Conservation (phyloP, 1,284 basidiomycete species). For the Cryptococcus hybrid region DNA sequence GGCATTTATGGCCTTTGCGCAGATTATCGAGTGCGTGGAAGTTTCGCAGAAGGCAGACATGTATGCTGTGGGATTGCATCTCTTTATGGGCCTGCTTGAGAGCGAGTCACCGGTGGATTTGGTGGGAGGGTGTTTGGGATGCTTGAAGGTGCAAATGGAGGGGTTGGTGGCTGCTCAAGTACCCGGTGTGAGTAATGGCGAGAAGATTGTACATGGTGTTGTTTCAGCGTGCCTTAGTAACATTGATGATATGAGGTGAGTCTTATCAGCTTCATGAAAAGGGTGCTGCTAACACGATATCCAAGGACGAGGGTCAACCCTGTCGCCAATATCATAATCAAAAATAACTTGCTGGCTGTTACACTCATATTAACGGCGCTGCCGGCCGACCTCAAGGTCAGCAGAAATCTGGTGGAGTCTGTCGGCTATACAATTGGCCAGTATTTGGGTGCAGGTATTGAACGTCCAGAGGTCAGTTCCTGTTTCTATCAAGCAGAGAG, state of each 20-base stretch:
- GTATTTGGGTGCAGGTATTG: conserved; percentile 60
- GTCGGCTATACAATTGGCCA: conserved; percentile 80
- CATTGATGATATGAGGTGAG: conserved; percentile 87
- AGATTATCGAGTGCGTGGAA: conserved; percentile 63
- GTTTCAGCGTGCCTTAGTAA: conserved; percentile 80
- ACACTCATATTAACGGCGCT: conserved; percentile 82
- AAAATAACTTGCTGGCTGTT: conserved; percentile 83
- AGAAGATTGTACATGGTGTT: conserved; percentile 73
- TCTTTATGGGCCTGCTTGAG: conserved; percentile 78
- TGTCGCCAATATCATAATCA: conserved; percentile 77
- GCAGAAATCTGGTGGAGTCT: conserved; percentile 76
- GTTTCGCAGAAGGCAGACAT: conserved; percentile 60
- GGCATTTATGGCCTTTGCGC: conserved; percentile 65
- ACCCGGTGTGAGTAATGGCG: conserved; percentile 30
- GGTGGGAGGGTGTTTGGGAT: conserved; percentile 71
- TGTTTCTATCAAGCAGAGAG: neutral
- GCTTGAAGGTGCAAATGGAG: conserved; percentile 71
- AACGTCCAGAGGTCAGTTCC: conserved; percentile 61
- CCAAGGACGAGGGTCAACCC: conserved; percentile 71
- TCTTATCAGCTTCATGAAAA: conserved; percentile 7
- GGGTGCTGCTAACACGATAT: neutral
- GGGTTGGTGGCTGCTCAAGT: conserved; percentile 29
- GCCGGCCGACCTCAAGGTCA: conserved; percentile 65
- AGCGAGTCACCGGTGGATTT: conserved; percentile 79
- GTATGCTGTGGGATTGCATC: conserved; percentile 71